Base-by-base conservation (phyloP, 352 stramenopile species). In the Globisporangium lucens region DNA sequence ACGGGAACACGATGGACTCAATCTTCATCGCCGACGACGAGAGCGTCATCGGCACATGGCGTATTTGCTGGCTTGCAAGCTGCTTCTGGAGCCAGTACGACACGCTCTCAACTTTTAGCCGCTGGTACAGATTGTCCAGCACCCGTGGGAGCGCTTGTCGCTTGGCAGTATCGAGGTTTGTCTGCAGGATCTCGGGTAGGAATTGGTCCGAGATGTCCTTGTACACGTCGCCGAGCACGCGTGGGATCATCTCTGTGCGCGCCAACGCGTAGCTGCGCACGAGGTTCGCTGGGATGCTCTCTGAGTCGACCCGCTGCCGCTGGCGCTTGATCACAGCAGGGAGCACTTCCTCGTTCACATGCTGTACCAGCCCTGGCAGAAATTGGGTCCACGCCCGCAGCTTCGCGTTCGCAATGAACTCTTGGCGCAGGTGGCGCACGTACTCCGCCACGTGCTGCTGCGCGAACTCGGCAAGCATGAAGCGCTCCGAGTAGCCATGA, bases 351-450 rank as follows among this genome's bases (percentile, higher is more conserved):
- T 60, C 55, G 17, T 70, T 72, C 2, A 85, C 71, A 7, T 67
- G 57, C 3, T 68, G 41, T 8, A 80, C 71, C 41, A 89, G 71
- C 0, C 71, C 60, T 0, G 79, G 75, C 3, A 92, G 51, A 20
- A 87, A 83, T 2, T 78, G 74, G 41, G 75, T 69, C 27, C 87
- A 73, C 9, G 73, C 80, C 24, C 82, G 75, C 47, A 83, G 60
- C 71, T 92, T 93, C 3, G 80, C 82, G 0, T 81, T 59, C 6
- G 83, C 85, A n/a, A 92, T 52, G 47, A 91, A 87, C 47, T 82
- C 68, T 9, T 68, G 64, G 3, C 72, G 68, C 4, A 92, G 62
- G 38, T 89, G 79, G 5, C 53, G 64, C 1, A 65, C 47, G 64
- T 90, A 90, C 60, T 73, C 63, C 0, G 56, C 27, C 53, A 91